phyloP scores from a whole-genome alignment of 129 eudicot species.

The Artemisia argyi region DNA sequence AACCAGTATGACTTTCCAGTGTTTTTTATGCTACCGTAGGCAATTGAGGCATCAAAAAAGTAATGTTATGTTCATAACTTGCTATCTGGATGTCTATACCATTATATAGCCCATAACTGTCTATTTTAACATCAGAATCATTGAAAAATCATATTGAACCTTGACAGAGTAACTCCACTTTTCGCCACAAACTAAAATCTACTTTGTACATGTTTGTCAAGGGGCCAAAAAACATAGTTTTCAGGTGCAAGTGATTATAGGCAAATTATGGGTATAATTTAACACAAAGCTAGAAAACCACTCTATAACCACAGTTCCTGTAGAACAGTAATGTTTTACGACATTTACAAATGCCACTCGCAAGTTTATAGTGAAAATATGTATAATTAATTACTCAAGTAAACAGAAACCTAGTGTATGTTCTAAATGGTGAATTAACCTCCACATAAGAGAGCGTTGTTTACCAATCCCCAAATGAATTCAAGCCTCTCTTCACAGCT shows the following conservation, averaged over 20 bases:
- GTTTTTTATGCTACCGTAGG: no score
- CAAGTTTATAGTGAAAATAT: not conserved
- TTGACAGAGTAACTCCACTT: not conserved
- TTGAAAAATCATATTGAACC: not conserved
- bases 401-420: not conserved
- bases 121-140: no score
- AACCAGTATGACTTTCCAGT: no score
- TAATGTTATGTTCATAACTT: no score
- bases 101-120: no score
- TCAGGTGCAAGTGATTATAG: not conserved
- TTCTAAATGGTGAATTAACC: not conserved
- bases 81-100: no score
- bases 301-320: not conserved
- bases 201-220: not conserved
- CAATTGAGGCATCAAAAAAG: no score
- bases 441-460: not conserved
- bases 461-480: not conserved
- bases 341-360: not conserved
- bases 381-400: not conserved
- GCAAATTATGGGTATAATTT: not conserved
- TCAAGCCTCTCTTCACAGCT: not conserved
- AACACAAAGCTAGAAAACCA: not conserved
- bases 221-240: conserved; percentile 1
- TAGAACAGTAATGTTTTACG: not conserved
- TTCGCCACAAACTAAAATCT: no score